Conservation (phyloP, 2,329 filamentous ascomycete genomes). For the Pseudovirgaria hyperparasitica region DNA sequence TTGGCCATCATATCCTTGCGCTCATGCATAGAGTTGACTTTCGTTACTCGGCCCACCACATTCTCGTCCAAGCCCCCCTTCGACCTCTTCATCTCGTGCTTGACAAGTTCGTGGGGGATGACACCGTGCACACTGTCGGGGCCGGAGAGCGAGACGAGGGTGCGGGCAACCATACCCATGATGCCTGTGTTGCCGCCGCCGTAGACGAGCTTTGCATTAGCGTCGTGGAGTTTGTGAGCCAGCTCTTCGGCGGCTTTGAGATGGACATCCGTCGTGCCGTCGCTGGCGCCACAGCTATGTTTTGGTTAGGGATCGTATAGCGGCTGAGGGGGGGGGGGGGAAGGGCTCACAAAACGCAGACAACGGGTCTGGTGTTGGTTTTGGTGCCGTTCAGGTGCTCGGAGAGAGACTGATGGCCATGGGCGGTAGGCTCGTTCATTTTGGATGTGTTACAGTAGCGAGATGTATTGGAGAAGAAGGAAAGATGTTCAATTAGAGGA, state of each 20-base stretch:
- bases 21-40: slow-evolving; percentile 93
- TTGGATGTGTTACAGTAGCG: too few relatives aligned
- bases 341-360: slow-evolving; percentile 67
- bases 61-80: slow-evolving; percentile 43
- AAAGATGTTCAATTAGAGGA: too few relatives aligned
- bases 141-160: slow-evolving; percentile 70
- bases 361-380: slow-evolving; percentile 41
- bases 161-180: slow-evolving; percentile 88
- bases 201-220: slow-evolving; percentile 78
- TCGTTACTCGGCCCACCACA: slow-evolving; percentile 70
- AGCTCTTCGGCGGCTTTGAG: slow-evolving; percentile 66
- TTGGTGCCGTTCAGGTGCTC: slow-evolving; percentile 3
- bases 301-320: slow-evolving; percentile 7
- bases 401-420: background rate
- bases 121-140: slow-evolving; percentile 80
- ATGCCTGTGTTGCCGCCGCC: slow-evolving; percentile 88
- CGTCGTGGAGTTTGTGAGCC: slow-evolving; percentile 57
- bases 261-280: slow-evolving; percentile 61
- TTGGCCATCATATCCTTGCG: slow-evolving; percentile 88
- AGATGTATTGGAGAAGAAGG: too few relatives aligned
- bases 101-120: slow-evolving; percentile 75
- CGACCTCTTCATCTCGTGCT: slow-evolving; percentile 54
- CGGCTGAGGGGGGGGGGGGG: slow-evolving; percentile 1
- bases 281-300: slow-evolving; percentile 63
- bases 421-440: background rate